Base-by-base conservation (phyloP, 768 basidiomycete species). In the Tephrocybe sp. region DNA sequence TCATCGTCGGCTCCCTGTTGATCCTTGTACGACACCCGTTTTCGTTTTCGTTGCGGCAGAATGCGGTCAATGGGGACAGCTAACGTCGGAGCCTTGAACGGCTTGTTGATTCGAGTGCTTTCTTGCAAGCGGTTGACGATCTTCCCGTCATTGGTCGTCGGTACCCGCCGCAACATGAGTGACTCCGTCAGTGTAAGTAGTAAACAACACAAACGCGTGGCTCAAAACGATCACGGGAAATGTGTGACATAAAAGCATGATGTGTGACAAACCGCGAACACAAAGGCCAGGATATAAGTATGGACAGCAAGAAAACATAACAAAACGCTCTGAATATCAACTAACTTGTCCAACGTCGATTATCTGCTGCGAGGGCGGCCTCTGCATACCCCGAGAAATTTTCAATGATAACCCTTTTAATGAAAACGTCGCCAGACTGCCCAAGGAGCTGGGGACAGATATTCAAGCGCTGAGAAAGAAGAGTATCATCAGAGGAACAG, bases 21-120 rank as follows among this genome's bases (percentile, higher is more conserved):
- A 3, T 81, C 90, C 60, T 88, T 90, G 76, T 96, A 96, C 0
- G 88, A 91, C 20, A 93, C 84, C 23, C 90, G 84, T 62, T 92
- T 95, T 44, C 93, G 83, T 66, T 96, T 97, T 21, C 93, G 80
- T 57, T 77, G 76, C 0, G 85, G 86, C 58, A 87, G 85, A 5
- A 72, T 68, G 30, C 82, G 81, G 39, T 81, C 78, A 18, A 76
- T 58, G 10, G 72, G 61, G 34, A 60, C 64, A 10, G 74, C 62
- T 24, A 73, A 58, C 1, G 84, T 77, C 3, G 91, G 91, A 1
- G 85, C 73, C 63, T 90, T 92, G 76, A 92, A 93, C 0, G 88
- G 91, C 60, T 86, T 85, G 71, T 84, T 86, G 24, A 92, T 69
- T 42, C 88, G 83, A 14, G 69, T 74, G 59, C 86, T 90, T 64